Base-by-base conservation (phyloP, 2,329 filamentous ascomycete genomes). In the Pezicula rhizophila region DNA sequence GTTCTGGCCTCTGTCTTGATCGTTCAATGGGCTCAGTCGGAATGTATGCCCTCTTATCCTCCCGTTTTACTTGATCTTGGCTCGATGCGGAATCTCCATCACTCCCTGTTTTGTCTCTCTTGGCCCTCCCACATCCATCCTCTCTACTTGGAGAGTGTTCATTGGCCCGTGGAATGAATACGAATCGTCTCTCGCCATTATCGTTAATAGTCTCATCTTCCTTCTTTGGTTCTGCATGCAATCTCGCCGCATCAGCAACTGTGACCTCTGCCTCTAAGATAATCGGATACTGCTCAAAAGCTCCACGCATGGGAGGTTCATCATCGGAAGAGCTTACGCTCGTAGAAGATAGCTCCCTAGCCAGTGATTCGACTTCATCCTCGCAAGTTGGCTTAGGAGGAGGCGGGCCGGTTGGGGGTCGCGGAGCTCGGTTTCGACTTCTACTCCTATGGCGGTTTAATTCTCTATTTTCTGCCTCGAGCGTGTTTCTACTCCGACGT, bases 371-470 rank as follows among this genome's bases (percentile, higher is more conserved):
- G 14, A 63, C 69, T 64, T 89, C 86, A 61, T 90, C 85, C 63
- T 91, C 86, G 42, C 85, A 84, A 33, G 67, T 81, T 4, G 85
- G 83, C 15, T 73, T 72, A 1, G 84, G 85, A 5, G 84, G 82
- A 25, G 60, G 56, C 50, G 57, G 55, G 38, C 54, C 59, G 4
- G 28, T 31, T 3, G 28, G 5, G 7, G 8, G 28, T 52, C 48
- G 40, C 34, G 41, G 51, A 26, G 46, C 51, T 49, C 55, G 52
- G 46, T 53, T 59, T 46, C 51, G 51, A 40, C 50, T 57, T 52
- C 57, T 51, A 39, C 50, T 26, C 35, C 45, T 45, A 18, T 46
- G 35, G 15, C 42, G 28, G 34, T 47, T 46, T 42, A 52, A 47
- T 28, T 47, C 33, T 46, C 43, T 14, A 51, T 44, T 20, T 46